These are phyloP conservation scores for Monsonia emarginata DNA, from an alignment of 441 rosid genomes.

Conservation along the genomic window DNA sequence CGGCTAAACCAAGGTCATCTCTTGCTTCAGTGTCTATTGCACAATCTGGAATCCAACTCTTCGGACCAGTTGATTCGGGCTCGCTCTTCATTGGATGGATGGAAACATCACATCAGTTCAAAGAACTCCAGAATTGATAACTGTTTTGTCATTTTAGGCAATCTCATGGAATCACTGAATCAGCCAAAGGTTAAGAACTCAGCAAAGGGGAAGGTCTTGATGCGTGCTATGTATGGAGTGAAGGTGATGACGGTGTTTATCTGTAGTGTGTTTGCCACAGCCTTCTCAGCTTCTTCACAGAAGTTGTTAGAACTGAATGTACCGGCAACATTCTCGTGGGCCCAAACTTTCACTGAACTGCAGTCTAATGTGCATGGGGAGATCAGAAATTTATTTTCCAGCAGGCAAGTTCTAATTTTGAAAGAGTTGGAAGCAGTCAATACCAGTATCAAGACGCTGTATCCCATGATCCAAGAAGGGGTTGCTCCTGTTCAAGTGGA, in stretches of 20 bases:
- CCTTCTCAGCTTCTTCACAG: slow-evolving; percentile 53
- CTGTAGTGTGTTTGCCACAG: slow-evolving; percentile 58
- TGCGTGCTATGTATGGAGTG: slow-evolving; percentile 76
- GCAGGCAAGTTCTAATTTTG: slow-evolving; percentile 32
- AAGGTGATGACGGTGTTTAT: slow-evolving; percentile 67
- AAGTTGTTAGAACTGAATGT: slow-evolving; percentile 40
- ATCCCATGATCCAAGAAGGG: slow-evolving; percentile 44
- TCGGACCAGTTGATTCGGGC: slow-evolving; percentile 40
- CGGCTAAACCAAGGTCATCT: slow-evolving; percentile 79
- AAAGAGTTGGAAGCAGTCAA: slow-evolving; percentile 64
- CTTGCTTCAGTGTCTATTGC: slow-evolving; percentile 60
- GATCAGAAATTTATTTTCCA: slow-evolving; percentile 30
- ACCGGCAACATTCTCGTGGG: slow-evolving; percentile 48
- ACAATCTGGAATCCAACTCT: slow-evolving; percentile 43
- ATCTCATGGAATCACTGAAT: slow-evolving; percentile 41
- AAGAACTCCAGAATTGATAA: slow-evolving; percentile 55
- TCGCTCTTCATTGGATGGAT: slow-evolving; percentile 49
- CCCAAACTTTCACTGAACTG: slow-evolving; percentile 41
- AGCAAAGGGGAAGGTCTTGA: slow-evolving; percentile 74
- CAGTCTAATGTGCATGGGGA: slow-evolving; percentile 40
- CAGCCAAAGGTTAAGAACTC: slow-evolving; percentile 87
- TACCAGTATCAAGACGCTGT: slow-evolving; percentile 34
- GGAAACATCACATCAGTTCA: slow-evolving; percentile 51
- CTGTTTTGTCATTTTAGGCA: slow-evolving; percentile 42
- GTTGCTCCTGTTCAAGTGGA: slow-evolving; percentile 24